Base-by-base conservation (phyloP, 805 yeast species). In the Kazachstania taianensis region DNA sequence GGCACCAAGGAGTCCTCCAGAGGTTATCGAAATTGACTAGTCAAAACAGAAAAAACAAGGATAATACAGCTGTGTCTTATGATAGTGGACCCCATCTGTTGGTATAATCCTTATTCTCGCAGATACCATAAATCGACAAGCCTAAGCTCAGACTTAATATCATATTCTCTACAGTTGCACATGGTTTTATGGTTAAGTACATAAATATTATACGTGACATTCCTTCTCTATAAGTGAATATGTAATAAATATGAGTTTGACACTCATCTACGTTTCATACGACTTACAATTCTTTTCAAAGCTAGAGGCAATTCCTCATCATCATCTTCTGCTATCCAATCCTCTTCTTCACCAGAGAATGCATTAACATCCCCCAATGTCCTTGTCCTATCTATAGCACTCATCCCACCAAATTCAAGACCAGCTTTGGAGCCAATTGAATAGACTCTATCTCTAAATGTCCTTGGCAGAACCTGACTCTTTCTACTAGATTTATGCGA, bases 11-110 rank as follows among this genome's bases (percentile, higher is more conserved):
- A 76, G 82, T 44, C n/a, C n/a, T n/a, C 89, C 92, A 0, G 94
- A 83, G 41, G 70, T 73, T n/a, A 82, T 81, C 36, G 84, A 81
- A 53, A 80, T 83, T 42, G 94, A 82, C 59, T 75, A 63, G 43
- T 9, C 25, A 22, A 9, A 22, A 9, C 8, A 9, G 25, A 9
- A 22, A 9, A 9, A 9, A n/a, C 12, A 3, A n/a, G 25, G 12
- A 22, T 22, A n/a, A n/a, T 22, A n/a, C 12, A 22, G 12, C 12
- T 22, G 8, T n/a, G 12, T 22, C 8, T 22, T 9, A 9, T 22
- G 8, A n/a, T 22, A n/a, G 4, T 4, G 8, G 25, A 22, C 25
- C 25, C 25, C 4, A 22, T 22, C 8, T 22, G 12, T n/a, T n/a
- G n/a, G n/a, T n/a, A n/a, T n/a, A n/a, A n/a, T n/a, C n/a, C n/a